A percentile compares a stretch with the other conserved stretches of the same genome.
phyloP scores from a whole-genome alignment of 495 filamentous ascomycete genomes.

The Neurospora discreta region DNA sequence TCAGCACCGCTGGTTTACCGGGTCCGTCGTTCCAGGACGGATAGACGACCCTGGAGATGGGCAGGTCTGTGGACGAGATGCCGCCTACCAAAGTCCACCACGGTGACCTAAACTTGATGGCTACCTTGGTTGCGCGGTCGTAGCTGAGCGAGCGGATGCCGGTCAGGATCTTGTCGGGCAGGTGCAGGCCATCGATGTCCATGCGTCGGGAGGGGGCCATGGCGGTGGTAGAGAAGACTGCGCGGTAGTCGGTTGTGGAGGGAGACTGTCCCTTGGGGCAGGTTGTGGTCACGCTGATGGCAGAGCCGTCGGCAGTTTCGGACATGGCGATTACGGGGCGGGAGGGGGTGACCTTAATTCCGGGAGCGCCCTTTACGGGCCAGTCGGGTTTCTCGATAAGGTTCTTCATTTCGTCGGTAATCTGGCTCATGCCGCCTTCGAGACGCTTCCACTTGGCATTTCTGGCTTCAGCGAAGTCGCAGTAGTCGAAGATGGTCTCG shows the following conservation, averaged over 20 bases:
- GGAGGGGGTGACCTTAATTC: conserved; percentile 6
- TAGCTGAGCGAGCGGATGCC: conserved; percentile 22
- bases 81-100: conserved; percentile 29
- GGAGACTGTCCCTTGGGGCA: background rate
- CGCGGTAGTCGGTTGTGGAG: conserved; percentile 10
- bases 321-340: conserved; percentile 15
- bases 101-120: conserved; percentile 18
- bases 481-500: conserved; percentile 23
- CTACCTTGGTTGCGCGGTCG: conserved; percentile 22
- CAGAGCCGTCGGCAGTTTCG: background rate
- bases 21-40: conserved; percentile 29
- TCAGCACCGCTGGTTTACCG: conserved; percentile 23
- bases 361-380: background rate
- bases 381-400: background rate
- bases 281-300: background rate
- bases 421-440: background rate
- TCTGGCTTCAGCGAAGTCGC: conserved; percentile 16
- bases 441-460: background rate
- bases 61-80: conserved; percentile 24
- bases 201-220: conserved; percentile 20
- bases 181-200: conserved; percentile 12
- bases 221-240: conserved; percentile 21
- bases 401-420: background rate
- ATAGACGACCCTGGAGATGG: conserved; percentile 31
- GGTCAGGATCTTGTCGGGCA: conserved; percentile 10